phyloP scores from a whole-genome alignment of 2,329 filamentous ascomycete genomes.

The Hawksworthiomyces lignivorus region DNA sequence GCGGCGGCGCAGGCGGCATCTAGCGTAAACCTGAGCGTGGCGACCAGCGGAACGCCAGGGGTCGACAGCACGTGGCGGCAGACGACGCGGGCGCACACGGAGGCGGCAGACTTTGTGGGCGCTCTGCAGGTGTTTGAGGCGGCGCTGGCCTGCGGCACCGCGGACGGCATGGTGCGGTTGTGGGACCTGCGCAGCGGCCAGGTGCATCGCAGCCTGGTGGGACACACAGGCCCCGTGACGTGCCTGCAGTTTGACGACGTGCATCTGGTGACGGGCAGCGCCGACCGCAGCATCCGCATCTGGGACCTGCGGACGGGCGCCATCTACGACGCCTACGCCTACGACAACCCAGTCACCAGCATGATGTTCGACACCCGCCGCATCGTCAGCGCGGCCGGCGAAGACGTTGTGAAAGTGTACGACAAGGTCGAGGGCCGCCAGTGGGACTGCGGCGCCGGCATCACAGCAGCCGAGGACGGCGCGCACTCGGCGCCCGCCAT shows the following conservation, averaged over 20 bases:
- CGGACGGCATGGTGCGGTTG: conserved; percentile 91
- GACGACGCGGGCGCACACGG: conserved; percentile 57
- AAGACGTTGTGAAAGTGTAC: conserved; percentile 94
- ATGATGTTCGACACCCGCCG: conserved; percentile 95
- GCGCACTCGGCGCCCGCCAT: conserved; percentile 52
- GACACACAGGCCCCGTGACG: conserved; percentile 90
- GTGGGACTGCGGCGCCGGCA: conserved; percentile 90
- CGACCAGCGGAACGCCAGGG: not conserved
- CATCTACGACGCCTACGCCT: conserved; percentile 92
- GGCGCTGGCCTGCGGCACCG: conserved; percentile 89
- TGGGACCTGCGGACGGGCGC: conserved; percentile 97
- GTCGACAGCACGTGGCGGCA: conserved; percentile 61
- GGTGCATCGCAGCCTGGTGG: conserved; percentile 92
- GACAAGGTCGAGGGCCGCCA: conserved; percentile 94
- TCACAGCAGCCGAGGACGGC: conserved; percentile 58
- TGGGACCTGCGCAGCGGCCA: conserved; percentile 97
- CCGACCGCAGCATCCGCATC: conserved; percentile 90
- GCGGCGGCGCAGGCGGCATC: conserved; percentile 83
- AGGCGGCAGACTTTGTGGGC: conserved; percentile 91
- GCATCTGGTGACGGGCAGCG: conserved; percentile 85
- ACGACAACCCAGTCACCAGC: conserved; percentile 82
- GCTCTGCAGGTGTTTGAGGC: conserved; percentile 94
- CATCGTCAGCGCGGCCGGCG: conserved; percentile 83
- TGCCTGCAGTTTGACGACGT: conserved; percentile 94
- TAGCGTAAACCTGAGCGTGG: conserved; percentile 48